These are phyloP conservation scores for Gossypium anomalum DNA, from an alignment of 345 rosid species.

Conservation along the genomic window DNA sequence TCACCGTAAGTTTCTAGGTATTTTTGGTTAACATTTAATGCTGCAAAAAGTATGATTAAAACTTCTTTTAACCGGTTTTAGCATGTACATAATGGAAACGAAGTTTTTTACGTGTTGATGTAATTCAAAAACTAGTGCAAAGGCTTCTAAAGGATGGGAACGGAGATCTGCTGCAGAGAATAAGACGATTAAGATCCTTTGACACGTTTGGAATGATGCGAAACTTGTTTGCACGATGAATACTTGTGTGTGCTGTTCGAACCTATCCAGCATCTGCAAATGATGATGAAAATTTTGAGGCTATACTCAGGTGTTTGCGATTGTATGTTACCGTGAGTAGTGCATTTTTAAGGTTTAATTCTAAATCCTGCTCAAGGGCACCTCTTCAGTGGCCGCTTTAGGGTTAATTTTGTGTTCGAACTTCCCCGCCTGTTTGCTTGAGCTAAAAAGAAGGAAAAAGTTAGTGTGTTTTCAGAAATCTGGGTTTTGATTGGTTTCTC, in stretches of 20 bases:
- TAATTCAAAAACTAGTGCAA: slow-evolving; percentile 42
- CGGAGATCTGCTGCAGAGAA: slow-evolving; percentile 45
- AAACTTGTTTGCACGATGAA: slow-evolving; percentile 68
- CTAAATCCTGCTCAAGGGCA: too few species aligned
- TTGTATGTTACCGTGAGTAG: not conserved
- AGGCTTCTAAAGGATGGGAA: slow-evolving; percentile 46
- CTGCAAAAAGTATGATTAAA: not conserved
- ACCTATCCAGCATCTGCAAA: slow-evolving; percentile 82
- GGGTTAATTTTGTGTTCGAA: too few species aligned
- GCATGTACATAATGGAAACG: slow-evolving; percentile 79
- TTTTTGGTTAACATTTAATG: not conserved
- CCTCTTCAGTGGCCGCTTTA: too few species aligned
- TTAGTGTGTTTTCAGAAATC: not conserved
- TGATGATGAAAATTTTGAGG: not conserved
- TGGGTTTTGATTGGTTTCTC: not conserved
- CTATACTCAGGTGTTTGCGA: not conserved
- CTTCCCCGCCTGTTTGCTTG: too few species aligned
- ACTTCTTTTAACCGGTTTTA: slow-evolving; percentile 47
- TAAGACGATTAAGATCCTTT: slow-evolving; percentile 54
- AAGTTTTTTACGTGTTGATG: slow-evolving; percentile 63
- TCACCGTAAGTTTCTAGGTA: not conserved
- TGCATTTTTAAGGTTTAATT: too few species aligned
- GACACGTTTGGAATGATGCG: slow-evolving; percentile 45
- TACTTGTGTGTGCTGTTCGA: slow-evolving; percentile 87
- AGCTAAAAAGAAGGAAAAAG: too few species aligned